A percentile compares a stretch with the other conserved stretches of the same genome.
phyloP scores from a whole-genome alignment of 225 moss, liverwort and hornwort species.

The Bryum argenteum region DNA sequence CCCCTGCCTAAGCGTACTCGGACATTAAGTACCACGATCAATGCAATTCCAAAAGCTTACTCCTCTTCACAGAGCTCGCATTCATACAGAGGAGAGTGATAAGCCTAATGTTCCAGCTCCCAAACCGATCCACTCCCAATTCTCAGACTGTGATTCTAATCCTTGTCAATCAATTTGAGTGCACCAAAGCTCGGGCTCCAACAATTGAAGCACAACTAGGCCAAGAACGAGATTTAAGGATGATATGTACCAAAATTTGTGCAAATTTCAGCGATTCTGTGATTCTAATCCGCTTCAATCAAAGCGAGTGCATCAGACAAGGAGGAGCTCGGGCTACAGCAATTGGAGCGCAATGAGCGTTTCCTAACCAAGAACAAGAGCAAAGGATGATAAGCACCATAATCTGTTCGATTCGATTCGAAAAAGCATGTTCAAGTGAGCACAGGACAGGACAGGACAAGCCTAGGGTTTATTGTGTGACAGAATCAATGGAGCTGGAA shows the following conservation, averaged over 20 bases:
- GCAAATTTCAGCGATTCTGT: too few relatives aligned
- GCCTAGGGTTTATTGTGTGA: background rate
- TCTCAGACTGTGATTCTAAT: too few relatives aligned
- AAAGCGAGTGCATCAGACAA: too few relatives aligned
- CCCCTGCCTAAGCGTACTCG: background rate
- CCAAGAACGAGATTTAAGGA: too few relatives aligned
- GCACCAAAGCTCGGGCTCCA: too few relatives aligned
- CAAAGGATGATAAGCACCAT: background rate
- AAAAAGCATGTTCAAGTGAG: background rate
- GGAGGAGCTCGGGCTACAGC: too few relatives aligned
- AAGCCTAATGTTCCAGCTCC: background rate
- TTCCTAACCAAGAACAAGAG: background rate
- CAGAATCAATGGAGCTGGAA: background rate
- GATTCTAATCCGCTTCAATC: too few relatives aligned
- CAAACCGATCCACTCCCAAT: too few relatives aligned
- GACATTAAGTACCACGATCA: too few relatives aligned
- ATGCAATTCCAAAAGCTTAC: background rate
- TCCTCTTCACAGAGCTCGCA: background rate
- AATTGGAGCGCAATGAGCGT: background rate
- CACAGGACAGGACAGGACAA: too few relatives aligned
- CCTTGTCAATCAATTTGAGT: too few relatives aligned
- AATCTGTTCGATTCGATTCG: background rate
- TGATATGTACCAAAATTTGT: too few relatives aligned
- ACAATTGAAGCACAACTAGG: background rate
- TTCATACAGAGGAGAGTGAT: background rate